Conservation (phyloP, 1,284 basidiomycete species). For the Leccinum laetum region DNA sequence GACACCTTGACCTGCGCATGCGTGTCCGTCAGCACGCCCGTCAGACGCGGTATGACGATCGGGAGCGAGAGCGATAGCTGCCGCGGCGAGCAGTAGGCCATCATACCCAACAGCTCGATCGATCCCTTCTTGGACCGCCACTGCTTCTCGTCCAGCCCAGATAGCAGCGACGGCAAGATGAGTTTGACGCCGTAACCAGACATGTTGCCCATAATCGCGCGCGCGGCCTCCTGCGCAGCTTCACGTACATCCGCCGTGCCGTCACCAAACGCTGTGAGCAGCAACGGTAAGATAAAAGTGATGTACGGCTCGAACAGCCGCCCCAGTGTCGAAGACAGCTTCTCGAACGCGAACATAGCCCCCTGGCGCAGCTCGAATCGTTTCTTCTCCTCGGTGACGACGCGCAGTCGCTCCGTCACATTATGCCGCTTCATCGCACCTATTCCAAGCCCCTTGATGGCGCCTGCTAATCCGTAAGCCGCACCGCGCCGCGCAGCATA, state of each 20-base stretch:
- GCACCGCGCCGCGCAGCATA: conserved; percentile 94
- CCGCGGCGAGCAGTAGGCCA: conserved; percentile 98
- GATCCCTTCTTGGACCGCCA: conserved; percentile 99
- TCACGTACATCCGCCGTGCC: conserved; percentile 88
- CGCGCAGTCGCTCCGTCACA: conserved; percentile 73
- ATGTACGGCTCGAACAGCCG: conserved; percentile 96
- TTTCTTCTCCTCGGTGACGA: conserved; percentile 90
- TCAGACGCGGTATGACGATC: conserved; percentile 94
- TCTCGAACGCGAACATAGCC: conserved; percentile 95
- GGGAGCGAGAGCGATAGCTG: conserved; percentile 96
- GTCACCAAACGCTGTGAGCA: conserved; percentile 93
- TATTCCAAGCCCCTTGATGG: conserved; percentile 90
- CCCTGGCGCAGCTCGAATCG: conserved; percentile 88
- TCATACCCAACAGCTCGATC: conserved; percentile 97
- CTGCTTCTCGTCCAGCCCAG: conserved; percentile 96
- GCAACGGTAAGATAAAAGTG: conserved; percentile 82
- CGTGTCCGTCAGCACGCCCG: conserved; percentile 95
- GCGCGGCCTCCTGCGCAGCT: conserved; percentile 91
- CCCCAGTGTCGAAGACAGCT: conserved; percentile 83
- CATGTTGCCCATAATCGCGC: conserved; percentile 94
- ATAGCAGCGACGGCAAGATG: conserved; percentile 88
- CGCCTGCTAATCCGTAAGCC: conserved; percentile 94
- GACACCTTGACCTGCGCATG: conserved; percentile 95
- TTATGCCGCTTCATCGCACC: conserved; percentile 84
- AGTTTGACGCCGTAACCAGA: conserved; percentile 96